A percentile compares a stretch with the other conserved stretches of the same genome.
Conservation (phyloP, 2,329 filamentous ascomycete genomes). For the Exophiala xenobiotica region DNA sequence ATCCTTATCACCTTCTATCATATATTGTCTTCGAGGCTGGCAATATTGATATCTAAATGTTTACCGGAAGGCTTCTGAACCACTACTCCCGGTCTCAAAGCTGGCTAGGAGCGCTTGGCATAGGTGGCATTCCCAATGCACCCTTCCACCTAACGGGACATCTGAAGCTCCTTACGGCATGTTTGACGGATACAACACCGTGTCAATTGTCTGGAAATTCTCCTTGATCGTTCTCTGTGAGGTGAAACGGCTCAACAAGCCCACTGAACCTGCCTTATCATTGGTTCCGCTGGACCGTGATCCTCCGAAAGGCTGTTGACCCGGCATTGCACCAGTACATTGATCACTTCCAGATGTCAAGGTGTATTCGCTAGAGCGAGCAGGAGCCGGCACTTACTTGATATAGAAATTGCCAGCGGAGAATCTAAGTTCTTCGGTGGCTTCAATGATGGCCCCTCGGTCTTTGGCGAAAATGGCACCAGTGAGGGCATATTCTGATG, state of each 20-base stretch:
- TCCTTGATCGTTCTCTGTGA: slow-evolving; percentile 70
- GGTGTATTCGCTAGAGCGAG: neutral
- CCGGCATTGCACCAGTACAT: slow-evolving; percentile 68
- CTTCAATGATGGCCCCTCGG: slow-evolving; percentile 37
- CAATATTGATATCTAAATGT: too few species aligned
- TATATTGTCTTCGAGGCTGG: too few species aligned
- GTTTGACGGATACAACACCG: slow-evolving; percentile 60
- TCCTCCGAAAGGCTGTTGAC: slow-evolving; percentile 71
- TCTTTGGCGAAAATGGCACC: slow-evolving; percentile 46
- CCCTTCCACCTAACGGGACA: too few species aligned
- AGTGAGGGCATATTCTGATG: slow-evolving; percentile 43
- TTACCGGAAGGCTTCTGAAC: too few species aligned
- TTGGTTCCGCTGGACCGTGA: slow-evolving; percentile 68
- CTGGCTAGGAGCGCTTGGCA: too few species aligned
- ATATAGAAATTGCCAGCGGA: slow-evolving; percentile 46
- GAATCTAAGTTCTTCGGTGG: slow-evolving; percentile 39
- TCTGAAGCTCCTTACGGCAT: neutral
- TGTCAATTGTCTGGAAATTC: slow-evolving; percentile 65
- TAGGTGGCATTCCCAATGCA: too few species aligned
- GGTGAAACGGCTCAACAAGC: slow-evolving; percentile 65
- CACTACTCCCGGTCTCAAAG: too few species aligned
- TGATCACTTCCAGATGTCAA: slow-evolving; percentile 31
- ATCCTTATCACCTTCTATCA: too few species aligned
- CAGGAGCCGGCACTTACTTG: slow-evolving; percentile 33
- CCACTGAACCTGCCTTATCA: slow-evolving; percentile 69